phyloP scores from a whole-genome alignment of 345 rosid species.

The Brassica napus region DNA sequence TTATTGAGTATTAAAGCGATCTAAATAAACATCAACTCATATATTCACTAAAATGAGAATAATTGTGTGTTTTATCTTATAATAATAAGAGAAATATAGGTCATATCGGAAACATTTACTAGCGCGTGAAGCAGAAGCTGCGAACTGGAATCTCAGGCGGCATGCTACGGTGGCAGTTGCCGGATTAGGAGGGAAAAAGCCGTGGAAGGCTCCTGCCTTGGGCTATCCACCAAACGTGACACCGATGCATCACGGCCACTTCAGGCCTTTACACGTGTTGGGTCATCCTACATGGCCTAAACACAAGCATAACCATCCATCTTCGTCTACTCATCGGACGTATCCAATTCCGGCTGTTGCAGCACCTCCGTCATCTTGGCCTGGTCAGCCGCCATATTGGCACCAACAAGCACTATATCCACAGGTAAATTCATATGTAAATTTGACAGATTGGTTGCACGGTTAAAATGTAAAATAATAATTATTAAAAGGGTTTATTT shows the following conservation, averaged over 20 bases:
- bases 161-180: conserved; percentile 53
- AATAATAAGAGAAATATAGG: conserved; percentile 69
- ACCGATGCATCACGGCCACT: conserved; percentile 49
- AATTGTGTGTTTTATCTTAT: neutral
- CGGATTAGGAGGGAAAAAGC: conserved; percentile 46
- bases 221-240: conserved; percentile 70
- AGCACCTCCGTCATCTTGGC: conserved; percentile 44
- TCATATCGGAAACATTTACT: conserved; percentile 82
- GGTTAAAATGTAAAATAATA: neutral
- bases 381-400: conserved; percentile 63
- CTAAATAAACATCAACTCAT: neutral
- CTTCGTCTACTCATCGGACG: conserved; percentile 44
- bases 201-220: conserved; percentile 64
- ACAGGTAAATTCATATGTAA: conserved; percentile 31
- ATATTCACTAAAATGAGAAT: neutral
- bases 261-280: conserved; percentile 87
- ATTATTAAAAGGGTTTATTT: neutral
- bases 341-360: conserved; percentile 39
- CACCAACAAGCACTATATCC: conserved; percentile 46
- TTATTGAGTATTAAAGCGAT: neutral
- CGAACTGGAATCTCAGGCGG: conserved; percentile 71
- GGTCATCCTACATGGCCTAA: conserved; percentile 97
- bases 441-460: neutral
- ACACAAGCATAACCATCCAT: conserved; percentile 45
- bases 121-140: conserved; percentile 85